Conservation (phyloP, 169 alveolate species). For the Neospora caninum region DNA sequence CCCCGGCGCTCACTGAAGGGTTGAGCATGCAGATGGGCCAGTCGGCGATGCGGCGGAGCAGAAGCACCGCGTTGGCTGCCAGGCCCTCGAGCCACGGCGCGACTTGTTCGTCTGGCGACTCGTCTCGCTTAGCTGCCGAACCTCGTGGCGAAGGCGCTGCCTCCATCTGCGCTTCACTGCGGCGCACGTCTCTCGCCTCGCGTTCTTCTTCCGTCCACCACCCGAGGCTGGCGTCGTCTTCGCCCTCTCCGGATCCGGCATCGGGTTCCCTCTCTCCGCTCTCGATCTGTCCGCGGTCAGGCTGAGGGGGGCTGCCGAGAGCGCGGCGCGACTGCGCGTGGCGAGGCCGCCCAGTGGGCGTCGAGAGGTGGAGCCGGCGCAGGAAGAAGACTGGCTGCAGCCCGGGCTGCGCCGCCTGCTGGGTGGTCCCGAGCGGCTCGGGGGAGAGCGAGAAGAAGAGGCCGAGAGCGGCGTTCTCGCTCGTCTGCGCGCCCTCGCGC, state of each 20-base stretch:
- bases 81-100: constrained; percentile 27
- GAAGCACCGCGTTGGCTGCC: not conserved
- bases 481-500: no score
- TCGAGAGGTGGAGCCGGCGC: not conserved
- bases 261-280: not conserved
- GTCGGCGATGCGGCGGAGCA: not conserved
- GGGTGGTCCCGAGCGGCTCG: no score
- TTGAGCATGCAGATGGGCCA: not conserved
- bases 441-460: not conserved
- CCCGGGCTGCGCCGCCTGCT: not conserved
- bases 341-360: not conserved
- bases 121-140: no score
- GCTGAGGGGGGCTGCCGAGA: not conserved
- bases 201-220: not conserved
- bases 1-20: not conserved
- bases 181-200: not conserved
- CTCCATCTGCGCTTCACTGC: not conserved
- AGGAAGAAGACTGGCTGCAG: not conserved
- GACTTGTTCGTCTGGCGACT: not conserved
- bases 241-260: no score
- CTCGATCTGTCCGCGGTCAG: not conserved
- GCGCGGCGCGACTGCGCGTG: not conserved
- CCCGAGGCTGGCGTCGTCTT: not conserved
- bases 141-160: not conserved
- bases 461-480: not conserved